Evolutionary conservation across 108 stramenopile genomes (phyloP), one percentile per base, ranked within the genome.

Genomic region (Stephanodiscus minutulus): DNA sequence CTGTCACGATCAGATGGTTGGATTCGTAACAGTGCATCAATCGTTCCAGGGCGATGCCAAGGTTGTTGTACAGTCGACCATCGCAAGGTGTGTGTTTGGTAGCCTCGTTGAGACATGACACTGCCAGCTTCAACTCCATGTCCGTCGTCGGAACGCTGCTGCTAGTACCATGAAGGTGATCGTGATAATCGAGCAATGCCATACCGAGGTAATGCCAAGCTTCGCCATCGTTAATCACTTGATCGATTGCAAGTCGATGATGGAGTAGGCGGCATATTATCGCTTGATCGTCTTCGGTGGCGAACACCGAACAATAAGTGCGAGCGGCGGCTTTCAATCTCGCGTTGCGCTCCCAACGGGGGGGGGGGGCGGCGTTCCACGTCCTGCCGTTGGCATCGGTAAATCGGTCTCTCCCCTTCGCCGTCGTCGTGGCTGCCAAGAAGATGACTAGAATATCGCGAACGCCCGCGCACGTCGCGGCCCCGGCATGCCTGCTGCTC

Each of bases 371-470:
- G n/a, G 70, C 64, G 6, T 52, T 61, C 9, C 41, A 20, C 25
- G 7, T 31, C 21, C 17, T 66, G n/a, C n/a, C n/a, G 18, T 5
- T 25, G 56, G 55, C 29, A 17, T 29, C 11, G 21, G 47, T 17
- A 28, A 20, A 27, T 31, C 25, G 37, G 24, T 37, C 7, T 48
- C 6, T 70, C 13, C 64, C 15, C 28, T 28, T n/a, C n/a, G n/a
- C n/a, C n/a, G n/a, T n/a, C n/a, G n/a, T 39, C 12, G 56, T 56
- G 12, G 49, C 53, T 28, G 62, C 56, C 21, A 55, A 57, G 69
- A 90, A 90, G 24, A 90, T 52, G 12, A 90, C 89, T 21, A 90
- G 54, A 52, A 90, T 88, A 39, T 88, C 87, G 25, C 89, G 84
- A 44, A 88, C 84, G 17, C 89, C 89, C 12, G 37, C 27, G 2